Conservation (phyloP, 768 basidiomycete genomes). For the Phanerodontia chrysosporium region DNA sequence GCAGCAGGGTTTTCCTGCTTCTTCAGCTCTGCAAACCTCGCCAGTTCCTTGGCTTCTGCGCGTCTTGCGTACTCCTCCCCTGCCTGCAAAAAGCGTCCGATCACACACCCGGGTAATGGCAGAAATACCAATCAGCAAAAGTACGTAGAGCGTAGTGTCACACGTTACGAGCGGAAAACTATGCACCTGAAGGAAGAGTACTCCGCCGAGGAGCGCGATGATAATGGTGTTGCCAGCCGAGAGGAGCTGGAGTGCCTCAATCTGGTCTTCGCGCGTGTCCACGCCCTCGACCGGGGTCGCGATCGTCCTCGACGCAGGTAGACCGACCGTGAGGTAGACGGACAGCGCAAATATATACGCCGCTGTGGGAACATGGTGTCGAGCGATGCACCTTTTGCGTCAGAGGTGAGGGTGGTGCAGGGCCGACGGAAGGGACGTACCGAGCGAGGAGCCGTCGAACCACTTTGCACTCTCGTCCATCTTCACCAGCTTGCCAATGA, state of each 20-base stretch:
- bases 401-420: not conserved
- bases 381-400: not conserved
- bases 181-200: conserved; percentile 72
- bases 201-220: conserved; percentile 57
- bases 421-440: conserved; percentile 37
- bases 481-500: conserved; percentile 73
- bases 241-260: conserved; percentile 77
- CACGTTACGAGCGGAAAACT: not conserved
- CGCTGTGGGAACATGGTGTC: conserved; percentile 36
- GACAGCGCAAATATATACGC: conserved; percentile 72
- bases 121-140: not conserved
- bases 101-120: not conserved
- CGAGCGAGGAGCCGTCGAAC: conserved; percentile 88
- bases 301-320: conserved; percentile 75
- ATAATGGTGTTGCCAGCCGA: conserved; percentile 88
- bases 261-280: conserved; percentile 60
- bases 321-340: conserved; percentile 78
- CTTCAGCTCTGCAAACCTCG: conserved; percentile 20
- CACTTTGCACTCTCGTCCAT: conserved; percentile 95
- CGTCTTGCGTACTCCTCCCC: conserved; percentile 47
- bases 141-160: not conserved
- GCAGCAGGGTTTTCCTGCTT: conserved; percentile 9
- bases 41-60: conserved; percentile 37
- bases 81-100: conserved; percentile 26
- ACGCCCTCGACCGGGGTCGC: conserved; percentile 48